Base-by-base conservation (phyloP, 2,329 filamentous ascomycete genomes). In the Colletotrichum sansevieriae region DNA sequence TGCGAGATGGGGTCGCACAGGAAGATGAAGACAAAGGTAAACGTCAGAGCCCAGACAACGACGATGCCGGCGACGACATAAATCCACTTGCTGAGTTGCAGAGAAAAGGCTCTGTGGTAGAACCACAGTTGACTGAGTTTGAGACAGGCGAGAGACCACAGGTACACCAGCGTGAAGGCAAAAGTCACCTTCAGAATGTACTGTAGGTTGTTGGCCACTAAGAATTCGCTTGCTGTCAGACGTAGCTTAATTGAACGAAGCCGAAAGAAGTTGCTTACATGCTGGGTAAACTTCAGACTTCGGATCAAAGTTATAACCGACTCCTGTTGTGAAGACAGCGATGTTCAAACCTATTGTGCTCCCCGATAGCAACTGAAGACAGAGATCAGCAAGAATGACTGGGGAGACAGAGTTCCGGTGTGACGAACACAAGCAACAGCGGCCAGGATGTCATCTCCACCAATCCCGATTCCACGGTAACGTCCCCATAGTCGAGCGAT, bases 11-110 rank as follows among this genome's bases (percentile, higher is more conserved):
- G 73, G 43, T 71, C 52, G 63, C 73, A 74, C 22, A 73, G 68
- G 52, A 74, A 73, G 63, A 72, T 71, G 62, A 73, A 70, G 55
- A 71, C 54, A 43, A 73, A 70, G 11, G 72, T 72, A 47, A 72
- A 72, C 15, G 55, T 35, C 20, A 73, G 9, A n/a, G 60, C 65
- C 73, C 73, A 74, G 7, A 39, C 57, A 15, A 70, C 35, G 49
- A 69, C 64, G 51, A 73, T 56, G 35, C 52, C 69, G 7, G 59
- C 59, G 22, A 71, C 63, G 2, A 39, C 29, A 37, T 65, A 68
- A 51, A 72, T 71, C 63, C 61, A 66, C 22, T 43, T 49, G 54
- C 60, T 65, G 39, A 72, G 65, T 25, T 70, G 59, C 35, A 71
- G 3, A 4, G 63, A 47, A 52, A 73, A 73, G n/a, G 70, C 65